Evolutionary conservation across 306 rosid genomes (phyloP), one percentile per base, ranked within the genome.

Genomic region (Styphnolobium japonicum): DNA sequence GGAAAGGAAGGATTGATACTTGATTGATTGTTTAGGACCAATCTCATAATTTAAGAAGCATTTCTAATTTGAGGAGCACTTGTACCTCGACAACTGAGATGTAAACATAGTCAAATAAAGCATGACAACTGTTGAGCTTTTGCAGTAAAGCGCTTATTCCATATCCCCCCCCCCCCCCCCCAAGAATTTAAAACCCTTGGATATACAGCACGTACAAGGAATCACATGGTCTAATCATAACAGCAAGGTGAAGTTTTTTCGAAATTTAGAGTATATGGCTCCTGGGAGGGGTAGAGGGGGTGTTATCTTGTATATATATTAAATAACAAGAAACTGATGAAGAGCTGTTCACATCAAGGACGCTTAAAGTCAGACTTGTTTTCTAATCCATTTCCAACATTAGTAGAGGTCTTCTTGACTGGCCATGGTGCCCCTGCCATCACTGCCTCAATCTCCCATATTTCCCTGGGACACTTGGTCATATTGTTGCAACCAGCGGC

Each of bases 371-470:
- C 58, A 76, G 67, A 53, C 67, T 69, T 63, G 65, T 83, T 73
- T 63, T 46, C 46, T 18, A 65, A 43, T 27, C 85, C 85, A 45
- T 86, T 85, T 79, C 36, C 39, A 18, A 52, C 37, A 19, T 52
- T 8, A 14, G 73, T 21, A 71, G 91, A 62, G 15, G 66, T 70
- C 51, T 73, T 78, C 65, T 83, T 67, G 42, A 56, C 71, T 5
- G 96, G 92, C 98, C 98, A 94, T 6, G 91, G 89, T 57, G 85
- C 90, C 12, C 94, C 98, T 1, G 94, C 91, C 98, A 94, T 94
- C 57, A 94, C 97, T 14, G 92, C 94, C 76, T 94, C 97, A 7
- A 94, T 89, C 82, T 94, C 97, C 72, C 16, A 58, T 71, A 75
- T 80, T 76, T 89, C 77, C 31, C 97, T 87, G 2, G 97, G 98